Evolutionary conservation across 2,329 filamentous ascomycete genomes (phyloP), one percentile per base, ranked within the genome.

Genomic region (Xylaria sp.): DNA sequence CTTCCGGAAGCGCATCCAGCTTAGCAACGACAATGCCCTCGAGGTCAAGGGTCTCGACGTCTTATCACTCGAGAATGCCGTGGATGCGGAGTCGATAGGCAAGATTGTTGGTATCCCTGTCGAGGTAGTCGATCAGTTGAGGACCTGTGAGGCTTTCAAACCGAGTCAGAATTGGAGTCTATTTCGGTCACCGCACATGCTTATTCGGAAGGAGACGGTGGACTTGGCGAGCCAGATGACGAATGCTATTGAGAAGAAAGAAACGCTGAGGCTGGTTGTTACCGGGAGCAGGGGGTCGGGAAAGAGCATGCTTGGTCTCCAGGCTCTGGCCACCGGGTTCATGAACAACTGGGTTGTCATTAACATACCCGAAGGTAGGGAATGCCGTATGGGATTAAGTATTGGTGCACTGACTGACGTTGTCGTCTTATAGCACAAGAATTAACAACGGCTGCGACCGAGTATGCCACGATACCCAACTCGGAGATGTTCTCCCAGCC

Each of bases 11-110:
- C 90, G 93, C 74, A 93, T 99, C 76, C 90, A 97, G 68, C 89
- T 99, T 69, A 95, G 92, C 84, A 99, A 98, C 82, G 92, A 93
- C 80, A 98, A 97, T 82, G 96, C 96, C 58, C 83, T 98, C 45
- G 88, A 91, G 68, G 91, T 98, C 7, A 78, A 84, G 27, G 92
- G 89, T 11, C 84, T 97, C 73, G 81, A 85, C 68, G 86, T 90
- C 57, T 77, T 97, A 63, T 85, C 81, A 12, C 78, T 81, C 9
- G 82, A 86, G 70, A 86, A 85, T 51, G 82, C 91, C 81, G 79
- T 85, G 19, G 82, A 86, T 63, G 80, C 82, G 34, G 83, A 84
- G 39, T 86, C 87, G 59, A 82, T 86, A 9, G 93, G 92, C 42
- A 86, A 86, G 69, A 87, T 98, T 34, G 82, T 93, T 61, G 88